A percentile compares a stretch with the other conserved stretches of the same genome.
phyloP scores from a whole-genome alignment of 2,329 filamentous ascomycete species.

The Botrytis sinoallii region DNA sequence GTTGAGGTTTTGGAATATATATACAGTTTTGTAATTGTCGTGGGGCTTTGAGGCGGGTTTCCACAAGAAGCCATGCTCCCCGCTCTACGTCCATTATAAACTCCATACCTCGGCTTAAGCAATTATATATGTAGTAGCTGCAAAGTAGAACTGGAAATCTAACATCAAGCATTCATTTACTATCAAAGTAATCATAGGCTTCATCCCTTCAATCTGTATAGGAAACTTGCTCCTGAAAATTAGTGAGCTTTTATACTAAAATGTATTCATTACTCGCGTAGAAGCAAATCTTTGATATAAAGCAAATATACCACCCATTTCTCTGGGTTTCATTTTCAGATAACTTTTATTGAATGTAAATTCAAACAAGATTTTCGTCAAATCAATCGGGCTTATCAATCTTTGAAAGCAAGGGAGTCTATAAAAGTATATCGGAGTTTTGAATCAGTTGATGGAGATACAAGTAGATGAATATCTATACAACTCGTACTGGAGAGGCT shows the following conservation, averaged over 20 bases:
- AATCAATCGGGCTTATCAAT: fast-evolving
- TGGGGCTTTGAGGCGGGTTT: neutral
- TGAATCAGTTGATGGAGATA: neutral
- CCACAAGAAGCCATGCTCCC: neutral
- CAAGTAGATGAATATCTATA: neutral
- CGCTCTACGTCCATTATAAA: neutral
- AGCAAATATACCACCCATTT: neutral
- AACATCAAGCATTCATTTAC: neutral
- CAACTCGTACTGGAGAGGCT: neutral
- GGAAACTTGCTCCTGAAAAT: neutral
- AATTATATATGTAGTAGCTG: neutral
- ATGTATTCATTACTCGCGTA: neutral
- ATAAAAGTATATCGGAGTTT: neutral
- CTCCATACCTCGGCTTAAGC: neutral
- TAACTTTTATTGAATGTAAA: neutral
- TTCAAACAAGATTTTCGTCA: neutral
- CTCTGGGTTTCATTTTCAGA: neutral
- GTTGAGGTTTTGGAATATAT: fast-evolving
- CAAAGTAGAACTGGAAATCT: neutral
- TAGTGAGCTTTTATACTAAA: neutral
- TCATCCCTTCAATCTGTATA: neutral
- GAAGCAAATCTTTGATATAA: neutral
- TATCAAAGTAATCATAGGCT: neutral
- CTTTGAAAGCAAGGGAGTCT: neutral
- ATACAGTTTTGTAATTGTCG: neutral